Evolutionary conservation across 345 rosid species (phyloP).

Genomic region (Nasturtium officinale): DNA sequence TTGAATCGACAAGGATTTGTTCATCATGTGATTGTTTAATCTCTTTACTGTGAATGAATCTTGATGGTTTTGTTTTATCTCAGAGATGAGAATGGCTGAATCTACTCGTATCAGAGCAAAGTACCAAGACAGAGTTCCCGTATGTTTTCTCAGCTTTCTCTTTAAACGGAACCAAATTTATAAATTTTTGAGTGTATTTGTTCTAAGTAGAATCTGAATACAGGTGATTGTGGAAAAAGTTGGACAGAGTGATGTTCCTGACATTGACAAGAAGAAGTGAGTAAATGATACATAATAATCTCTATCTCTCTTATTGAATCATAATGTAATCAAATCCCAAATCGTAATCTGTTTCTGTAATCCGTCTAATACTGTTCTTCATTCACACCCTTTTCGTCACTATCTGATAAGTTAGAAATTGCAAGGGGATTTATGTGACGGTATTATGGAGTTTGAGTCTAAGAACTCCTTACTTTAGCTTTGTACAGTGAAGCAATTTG

Average conservation of each 20-base stretch:
- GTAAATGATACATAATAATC: slow-evolving; percentile 44
- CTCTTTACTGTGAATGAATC: neutral
- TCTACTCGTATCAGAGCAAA: slow-evolving; percentile 42
- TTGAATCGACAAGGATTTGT: neutral
- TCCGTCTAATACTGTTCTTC: too few relatives aligned
- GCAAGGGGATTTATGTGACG: neutral
- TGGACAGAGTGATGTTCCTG: slow-evolving; percentile 76
- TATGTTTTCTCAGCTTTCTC: neutral
- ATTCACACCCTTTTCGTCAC: neutral
- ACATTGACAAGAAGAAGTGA: slow-evolving; percentile 86
- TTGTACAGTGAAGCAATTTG: neutral
- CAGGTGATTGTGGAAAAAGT: slow-evolving; percentile 90
- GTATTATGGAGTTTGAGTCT: neutral
- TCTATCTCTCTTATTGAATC: slow-evolving; percentile 8
- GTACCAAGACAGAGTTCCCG: slow-evolving; percentile 40
- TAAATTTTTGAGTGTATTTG: neutral
- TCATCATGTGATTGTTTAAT: neutral
- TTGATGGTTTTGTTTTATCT: slow-evolving; percentile 10
- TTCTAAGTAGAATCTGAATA: slow-evolving; percentile 14
- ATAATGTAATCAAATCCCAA: neutral
- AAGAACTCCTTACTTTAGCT: too few relatives aligned
- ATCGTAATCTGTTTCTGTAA: neutral
- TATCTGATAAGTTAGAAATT: neutral
- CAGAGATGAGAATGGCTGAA: slow-evolving; percentile 46
- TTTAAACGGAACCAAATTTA: neutral